Conservation (phyloP, 139 green algal genomes). For the Chlorella sp. region DNA sequence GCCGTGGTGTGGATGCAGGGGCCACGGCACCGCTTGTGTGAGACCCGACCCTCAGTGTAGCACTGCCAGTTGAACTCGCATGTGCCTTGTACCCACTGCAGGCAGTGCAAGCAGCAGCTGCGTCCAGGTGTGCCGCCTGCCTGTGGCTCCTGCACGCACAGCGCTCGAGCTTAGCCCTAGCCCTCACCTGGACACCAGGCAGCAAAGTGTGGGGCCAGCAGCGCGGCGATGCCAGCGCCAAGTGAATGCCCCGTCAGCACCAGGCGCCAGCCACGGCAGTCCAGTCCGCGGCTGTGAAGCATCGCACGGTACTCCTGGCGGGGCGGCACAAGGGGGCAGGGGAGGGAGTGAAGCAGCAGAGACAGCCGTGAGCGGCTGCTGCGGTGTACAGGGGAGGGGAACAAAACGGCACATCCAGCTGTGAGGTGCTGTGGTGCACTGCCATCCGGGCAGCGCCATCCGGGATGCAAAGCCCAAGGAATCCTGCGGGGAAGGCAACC, state of each 20-base stretch:
- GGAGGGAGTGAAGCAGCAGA: neutral
- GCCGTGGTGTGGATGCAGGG: neutral
- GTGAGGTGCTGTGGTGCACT: neutral
- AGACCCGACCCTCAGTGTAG: too few species aligned
- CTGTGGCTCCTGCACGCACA: too few species aligned
- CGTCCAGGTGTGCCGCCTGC: too few species aligned
- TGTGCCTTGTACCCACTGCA: too few species aligned
- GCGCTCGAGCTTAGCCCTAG: neutral
- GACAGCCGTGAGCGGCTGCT: neutral
- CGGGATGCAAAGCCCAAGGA: too few species aligned
- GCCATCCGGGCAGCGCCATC: neutral
- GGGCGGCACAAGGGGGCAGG: neutral
- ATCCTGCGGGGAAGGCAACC: too few species aligned
- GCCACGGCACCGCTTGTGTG: neutral
- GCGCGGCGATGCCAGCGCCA: constrained; percentile 16
- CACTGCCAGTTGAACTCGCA: too few species aligned
- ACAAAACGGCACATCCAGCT: neutral
- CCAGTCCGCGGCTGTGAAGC: constrained; percentile 11
- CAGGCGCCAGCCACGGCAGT: constrained; percentile 34
- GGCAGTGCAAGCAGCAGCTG: too few species aligned
- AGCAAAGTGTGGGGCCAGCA: constrained; percentile 27
- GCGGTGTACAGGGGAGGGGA: neutral
- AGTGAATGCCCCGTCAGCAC: constrained; percentile 28
- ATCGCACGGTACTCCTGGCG: neutral
- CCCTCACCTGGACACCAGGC: constrained; percentile 27